phyloP scores from a whole-genome alignment of 805 yeast species.

The Starmerella kuoi region DNA sequence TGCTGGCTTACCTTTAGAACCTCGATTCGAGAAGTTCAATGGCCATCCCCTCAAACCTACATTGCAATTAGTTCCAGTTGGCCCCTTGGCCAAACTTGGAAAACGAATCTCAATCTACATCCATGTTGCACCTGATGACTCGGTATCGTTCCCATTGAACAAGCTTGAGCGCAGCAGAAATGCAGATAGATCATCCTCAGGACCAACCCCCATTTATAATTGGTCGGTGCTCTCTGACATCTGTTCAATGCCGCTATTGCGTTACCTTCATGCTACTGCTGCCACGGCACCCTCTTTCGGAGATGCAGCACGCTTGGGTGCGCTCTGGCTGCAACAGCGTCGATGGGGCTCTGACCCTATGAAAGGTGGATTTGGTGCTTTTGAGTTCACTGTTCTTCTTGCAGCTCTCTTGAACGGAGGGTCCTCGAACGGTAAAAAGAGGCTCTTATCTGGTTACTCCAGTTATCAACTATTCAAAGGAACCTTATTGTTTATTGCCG shows the following conservation, averaged over 20 bases:
- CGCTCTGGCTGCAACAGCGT: slow-evolving; percentile 82
- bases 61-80: slow-evolving; percentile 36
- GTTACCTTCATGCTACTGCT: slow-evolving; percentile 62
- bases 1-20: slow-evolving; percentile 35
- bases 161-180: slow-evolving; percentile 72
- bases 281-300: slow-evolving; percentile 47
- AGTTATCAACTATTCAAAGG: slow-evolving; percentile 91
- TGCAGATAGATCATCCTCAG: slow-evolving; percentile 43
- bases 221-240: slow-evolving; percentile 62
- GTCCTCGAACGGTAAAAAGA: slow-evolving; percentile 60
- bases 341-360: slow-evolving; percentile 56
- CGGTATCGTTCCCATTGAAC: slow-evolving; percentile 50
- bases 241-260: slow-evolving; percentile 55
- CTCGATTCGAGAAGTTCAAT: slow-evolving; percentile 59
- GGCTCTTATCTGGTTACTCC: slow-evolving; percentile 75
- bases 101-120: slow-evolving; percentile 57
- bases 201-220: slow-evolving; percentile 78
- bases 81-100: slow-evolving; percentile 14
- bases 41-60: slow-evolving; percentile 71
- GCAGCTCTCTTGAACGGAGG: slow-evolving; percentile 68
- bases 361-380: slow-evolving; percentile 71
- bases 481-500: slow-evolving; percentile 66
- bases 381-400: slow-evolving; percentile 74
- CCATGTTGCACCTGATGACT: slow-evolving; percentile 59
- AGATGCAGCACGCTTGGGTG: slow-evolving; percentile 78